Base-by-base conservation (phyloP, 768 basidiomycete species). In the Amanita rimosa region DNA sequence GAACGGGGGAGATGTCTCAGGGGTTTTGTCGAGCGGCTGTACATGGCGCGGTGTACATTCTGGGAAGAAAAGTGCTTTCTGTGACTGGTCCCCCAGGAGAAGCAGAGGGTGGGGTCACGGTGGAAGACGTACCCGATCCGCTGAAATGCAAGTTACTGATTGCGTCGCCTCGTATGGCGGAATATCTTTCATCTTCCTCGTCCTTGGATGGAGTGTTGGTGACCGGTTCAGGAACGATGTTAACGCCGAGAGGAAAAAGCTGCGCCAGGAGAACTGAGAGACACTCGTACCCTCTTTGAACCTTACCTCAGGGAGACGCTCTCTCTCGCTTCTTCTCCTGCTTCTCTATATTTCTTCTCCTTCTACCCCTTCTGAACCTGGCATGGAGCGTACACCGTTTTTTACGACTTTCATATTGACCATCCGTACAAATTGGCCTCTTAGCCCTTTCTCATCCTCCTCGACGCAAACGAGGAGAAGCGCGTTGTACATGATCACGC, bases 11-110 rank as follows among this genome's bases (percentile, higher is more conserved):
- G 58, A 80, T 97, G 9, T 76, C 86, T 0, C 95, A 97, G 64
- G 94, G 93, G 2, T 98, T 87, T 57, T 83, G 79, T 59, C 88
- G 93, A 13, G 78, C 85, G 11, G 95, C 95, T 2, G 94, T 98
- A 27, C 71, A 69, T 42, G 84, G 86, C 14, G 77, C 69, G 0
- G 78, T 81, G 9, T 90, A 89, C 58, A 80, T 90, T 51, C 72
- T 90, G 3, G 82, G 81, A 21, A 71, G 76, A 39, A 60, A 63
- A 1, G 59, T 85, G 3, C 49, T 53, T 1, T 59, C 62, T 8
- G 53, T 70, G 7, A 7, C 3, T 8, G 22, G 6, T 9, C 33
- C 33, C 26, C 49, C 47, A 26, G 47, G 43, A n/a, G 47, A 29
- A 1, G 35, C 21, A 8, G 6, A 29, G 29, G 49, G 40, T 26